These are phyloP conservation scores for Jackrogersella multiformis DNA, from an alignment of 495 filamentous ascomycete genomes.

Conservation along the genomic window DNA sequence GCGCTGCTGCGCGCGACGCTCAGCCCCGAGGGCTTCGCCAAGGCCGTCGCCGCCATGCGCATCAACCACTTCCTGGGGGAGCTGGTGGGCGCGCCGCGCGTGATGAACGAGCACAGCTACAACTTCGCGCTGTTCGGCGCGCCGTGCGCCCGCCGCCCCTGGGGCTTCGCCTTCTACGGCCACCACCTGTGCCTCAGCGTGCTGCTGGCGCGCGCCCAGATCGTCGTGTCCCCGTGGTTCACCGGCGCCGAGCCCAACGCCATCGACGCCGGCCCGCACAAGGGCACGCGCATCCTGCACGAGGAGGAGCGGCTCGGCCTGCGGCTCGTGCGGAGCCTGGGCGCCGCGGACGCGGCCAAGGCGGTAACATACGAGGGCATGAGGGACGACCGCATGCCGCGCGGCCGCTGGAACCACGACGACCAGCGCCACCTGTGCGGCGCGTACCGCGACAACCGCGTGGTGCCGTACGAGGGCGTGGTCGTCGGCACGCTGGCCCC, in stretches of 20 bases:
- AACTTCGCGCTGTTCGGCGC: slow-evolving; percentile 73
- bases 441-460: slow-evolving; percentile 77
- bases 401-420: slow-evolving; percentile 76
- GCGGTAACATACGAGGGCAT: slow-evolving; percentile 67
- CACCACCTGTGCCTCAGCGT: slow-evolving; percentile 78
- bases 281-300: slow-evolving; percentile 70
- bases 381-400: slow-evolving; percentile 69
- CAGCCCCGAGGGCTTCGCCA: slow-evolving; percentile 74
- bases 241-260: slow-evolving; percentile 79
- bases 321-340: slow-evolving; percentile 72
- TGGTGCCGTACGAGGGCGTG: slow-evolving; percentile 78
- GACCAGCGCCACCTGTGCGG: slow-evolving; percentile 79
- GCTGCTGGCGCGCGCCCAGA: slow-evolving; percentile 67
- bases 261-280: slow-evolving; percentile 70
- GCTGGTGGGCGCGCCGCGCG: slow-evolving; percentile 64
- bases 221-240: slow-evolving; percentile 75
- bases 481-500: slow-evolving; percentile 55
- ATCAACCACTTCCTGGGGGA: slow-evolving; percentile 83
- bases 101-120: slow-evolving; percentile 80
- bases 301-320: slow-evolving; percentile 71
- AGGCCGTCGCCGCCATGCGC: slow-evolving; percentile 73
- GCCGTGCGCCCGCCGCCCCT: slow-evolving; percentile 63
- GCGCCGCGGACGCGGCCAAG: slow-evolving; percentile 53
- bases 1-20: slow-evolving; percentile 64
- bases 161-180: slow-evolving; percentile 80